Evolutionary conservation across 2,329 filamentous ascomycete genomes (phyloP), one percentile per base, ranked within the genome.

Genomic region (Arachnopeziza araneosa): DNA sequence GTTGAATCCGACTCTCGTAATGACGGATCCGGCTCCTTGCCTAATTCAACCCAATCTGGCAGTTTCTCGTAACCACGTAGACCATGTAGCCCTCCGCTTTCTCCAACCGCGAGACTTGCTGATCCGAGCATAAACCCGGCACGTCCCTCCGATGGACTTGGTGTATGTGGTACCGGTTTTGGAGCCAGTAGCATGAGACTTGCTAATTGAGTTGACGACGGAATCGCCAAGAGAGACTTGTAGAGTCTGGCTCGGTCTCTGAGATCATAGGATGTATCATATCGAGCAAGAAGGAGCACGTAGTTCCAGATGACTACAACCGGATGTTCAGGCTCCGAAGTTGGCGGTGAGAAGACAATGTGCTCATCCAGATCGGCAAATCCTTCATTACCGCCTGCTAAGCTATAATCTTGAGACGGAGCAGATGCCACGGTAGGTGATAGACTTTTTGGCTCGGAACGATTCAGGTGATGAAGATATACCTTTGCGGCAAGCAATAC

Each of bases 401-500:
- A 24, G 51, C 59, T 59, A 54, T 67, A 65, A 52, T 69, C 60
- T n/a, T 67, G 67, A 23, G 73, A 71, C 14, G 63, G 50, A 17
- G 56, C n/a, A 22, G 55, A 22, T 51, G 60, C 30, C 17, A 59
- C 56, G 2, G 61, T 62, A 24, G 68, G 63, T 63, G 77, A 70
- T 69, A 52, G 63, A 58, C 72, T 63, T 26, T 72, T 66, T n/a
- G 71, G 75, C 64, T 78, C 77, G 70, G 84, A 80, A 62, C 83
- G 81, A 70, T 91, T 91, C 49, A 98, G 75, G 71, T 96, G 85
- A 69, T 98, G 91, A 19, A 98, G 81, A 71, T 98, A 98, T 1
- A 98, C 92, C 71, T 98, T 98, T n/a, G 95, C 93, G 7, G 90
- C 95, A 2, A 99, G 81, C 0, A 99, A 80, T 19, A 99, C 82